Conservation (phyloP, 345 rosid species). For the Eucalyptus polybractea region DNA sequence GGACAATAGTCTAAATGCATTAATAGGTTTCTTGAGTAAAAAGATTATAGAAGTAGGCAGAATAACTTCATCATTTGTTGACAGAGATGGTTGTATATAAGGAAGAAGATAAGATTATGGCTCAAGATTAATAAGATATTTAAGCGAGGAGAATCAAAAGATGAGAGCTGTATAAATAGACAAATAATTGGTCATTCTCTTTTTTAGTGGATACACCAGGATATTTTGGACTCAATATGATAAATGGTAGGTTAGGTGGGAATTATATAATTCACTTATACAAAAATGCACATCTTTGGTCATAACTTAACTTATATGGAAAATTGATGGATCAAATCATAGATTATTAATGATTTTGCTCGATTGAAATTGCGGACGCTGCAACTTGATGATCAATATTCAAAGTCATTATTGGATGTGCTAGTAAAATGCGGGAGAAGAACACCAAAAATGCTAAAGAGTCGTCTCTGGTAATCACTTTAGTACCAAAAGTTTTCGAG, state of each 20-base stretch:
- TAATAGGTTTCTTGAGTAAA: too few species aligned
- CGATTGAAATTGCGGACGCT: rapidly evolving
- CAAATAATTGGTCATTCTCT: background rate
- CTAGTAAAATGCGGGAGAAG: background rate
- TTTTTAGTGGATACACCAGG: background rate
- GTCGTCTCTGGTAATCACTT: rapidly evolving
- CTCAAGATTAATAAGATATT: background rate
- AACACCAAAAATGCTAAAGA: too few species aligned
- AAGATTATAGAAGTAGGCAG: too few species aligned
- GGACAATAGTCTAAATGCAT: too few species aligned
- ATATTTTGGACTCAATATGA: background rate
- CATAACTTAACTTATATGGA: background rate
- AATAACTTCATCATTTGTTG: too few species aligned
- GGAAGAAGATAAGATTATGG: background rate
- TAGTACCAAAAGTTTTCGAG: too few species aligned
- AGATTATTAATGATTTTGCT: too few species aligned
- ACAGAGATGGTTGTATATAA: too few species aligned
- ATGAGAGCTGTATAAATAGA: background rate
- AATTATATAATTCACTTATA: too few species aligned
- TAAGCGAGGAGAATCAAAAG: background rate
- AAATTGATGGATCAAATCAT: background rate
- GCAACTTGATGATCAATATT: background rate
- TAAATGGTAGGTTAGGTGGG: background rate
- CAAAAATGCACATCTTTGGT: background rate
- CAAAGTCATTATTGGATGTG: background rate